Evolutionary conservation across 2,329 filamentous ascomycete species (phyloP).

Genomic region (Aspergillus sp.): DNA sequence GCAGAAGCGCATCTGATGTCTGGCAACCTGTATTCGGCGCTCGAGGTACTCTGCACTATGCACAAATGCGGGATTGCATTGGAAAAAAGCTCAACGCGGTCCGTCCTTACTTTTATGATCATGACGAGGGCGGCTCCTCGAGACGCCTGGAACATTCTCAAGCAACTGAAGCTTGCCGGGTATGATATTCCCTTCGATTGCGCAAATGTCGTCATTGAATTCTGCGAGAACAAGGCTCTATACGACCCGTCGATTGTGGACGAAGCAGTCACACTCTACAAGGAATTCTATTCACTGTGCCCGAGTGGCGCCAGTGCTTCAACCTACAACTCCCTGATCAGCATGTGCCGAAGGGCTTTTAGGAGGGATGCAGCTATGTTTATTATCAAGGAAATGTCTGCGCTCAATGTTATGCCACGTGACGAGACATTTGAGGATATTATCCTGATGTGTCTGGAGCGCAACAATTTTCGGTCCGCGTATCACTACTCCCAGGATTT

Average conservation of each 20-base stretch:
- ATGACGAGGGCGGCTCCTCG: slow-evolving; percentile 38
- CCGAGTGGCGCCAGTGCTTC: slow-evolving; percentile 31
- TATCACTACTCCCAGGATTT: slow-evolving; percentile 32
- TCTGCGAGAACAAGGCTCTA: slow-evolving; percentile 35
- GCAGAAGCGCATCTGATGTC: slow-evolving; percentile 57
- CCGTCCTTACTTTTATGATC: slow-evolving; percentile 51
- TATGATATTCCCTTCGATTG: slow-evolving; percentile 42
- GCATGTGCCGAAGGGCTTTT: slow-evolving; percentile 36
- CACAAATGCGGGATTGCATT: slow-evolving; percentile 50
- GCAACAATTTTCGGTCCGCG: slow-evolving; percentile 25
- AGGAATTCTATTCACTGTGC: slow-evolving; percentile 47
- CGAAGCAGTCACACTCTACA: slow-evolving; percentile 52
- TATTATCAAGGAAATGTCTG: slow-evolving; percentile 53
- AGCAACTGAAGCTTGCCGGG: slow-evolving; percentile 42
- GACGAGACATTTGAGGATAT: slow-evolving; percentile 54
- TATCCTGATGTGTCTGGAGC: slow-evolving; percentile 46
- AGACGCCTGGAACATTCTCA: slow-evolving; percentile 49
- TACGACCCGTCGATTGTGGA: slow-evolving; percentile 29
- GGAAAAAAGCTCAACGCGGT: slow-evolving; percentile 51
- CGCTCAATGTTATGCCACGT: slow-evolving; percentile 46
- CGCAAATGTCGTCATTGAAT: slow-evolving; percentile 42
- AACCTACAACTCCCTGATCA: slow-evolving; percentile 54
- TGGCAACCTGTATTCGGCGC: slow-evolving; percentile 54
- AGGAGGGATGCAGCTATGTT: slow-evolving; percentile 52
- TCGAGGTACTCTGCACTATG: slow-evolving; percentile 68